Conservation (phyloP, 192 early-diverging fungal species). For the Podila epigama region DNA sequence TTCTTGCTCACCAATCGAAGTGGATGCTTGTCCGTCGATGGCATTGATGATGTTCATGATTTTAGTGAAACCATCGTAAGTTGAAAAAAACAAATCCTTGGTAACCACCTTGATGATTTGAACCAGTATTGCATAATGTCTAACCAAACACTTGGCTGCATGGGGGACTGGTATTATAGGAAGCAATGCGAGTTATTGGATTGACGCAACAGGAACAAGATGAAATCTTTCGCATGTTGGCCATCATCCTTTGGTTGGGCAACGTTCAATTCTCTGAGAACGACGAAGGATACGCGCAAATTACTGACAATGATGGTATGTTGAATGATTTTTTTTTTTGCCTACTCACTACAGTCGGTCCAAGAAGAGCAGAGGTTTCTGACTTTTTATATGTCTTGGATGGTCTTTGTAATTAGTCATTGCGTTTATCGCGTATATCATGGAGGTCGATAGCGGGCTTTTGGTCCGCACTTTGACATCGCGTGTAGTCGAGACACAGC, state of each 20-base stretch:
- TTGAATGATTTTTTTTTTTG: not conserved
- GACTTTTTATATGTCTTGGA: no score
- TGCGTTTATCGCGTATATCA: constrained; percentile 75
- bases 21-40: constrained; percentile 86
- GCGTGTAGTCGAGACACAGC: constrained; percentile 78
- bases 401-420: no score
- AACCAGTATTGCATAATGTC: no score
- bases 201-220: constrained; percentile 81
- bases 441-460: constrained; percentile 67
- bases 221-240: constrained; percentile 90
- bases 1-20: constrained; percentile 77
- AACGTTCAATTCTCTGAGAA: constrained; percentile 91
- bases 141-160: no score
- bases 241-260: constrained; percentile 95
- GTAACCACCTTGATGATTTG: no score
- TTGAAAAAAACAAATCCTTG: not conserved
- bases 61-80: constrained; percentile 83
- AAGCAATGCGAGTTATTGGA: constrained; percentile 94
- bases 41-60: constrained; percentile 91
- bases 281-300: constrained; percentile 72
- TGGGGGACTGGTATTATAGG: constrained; percentile 23
- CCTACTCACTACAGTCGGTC: no score
- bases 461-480: constrained; percentile 69
- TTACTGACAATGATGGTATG: constrained; percentile 67
- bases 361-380: no score